Evolutionary conservation across 2,329 filamentous ascomycete genomes (phyloP).

Genomic region (Periglandula ipomoeae): DNA sequence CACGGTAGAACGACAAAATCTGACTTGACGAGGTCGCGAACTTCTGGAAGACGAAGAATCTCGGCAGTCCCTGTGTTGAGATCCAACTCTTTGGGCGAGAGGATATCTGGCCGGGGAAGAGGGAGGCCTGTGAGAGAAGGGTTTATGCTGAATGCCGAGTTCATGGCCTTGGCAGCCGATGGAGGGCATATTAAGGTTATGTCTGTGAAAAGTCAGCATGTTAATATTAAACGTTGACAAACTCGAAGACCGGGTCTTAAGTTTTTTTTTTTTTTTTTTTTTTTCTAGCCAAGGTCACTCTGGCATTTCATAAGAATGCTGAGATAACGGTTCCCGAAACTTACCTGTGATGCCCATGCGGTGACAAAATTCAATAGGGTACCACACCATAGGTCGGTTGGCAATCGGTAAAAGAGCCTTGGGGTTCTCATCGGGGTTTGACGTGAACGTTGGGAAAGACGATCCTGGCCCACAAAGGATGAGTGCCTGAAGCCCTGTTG

Average conservation of each 20-base stretch:
- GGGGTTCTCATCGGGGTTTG: constrained; percentile 69
- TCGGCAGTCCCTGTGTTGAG: constrained; percentile 85
- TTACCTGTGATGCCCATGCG: constrained; percentile 67
- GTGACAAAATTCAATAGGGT: constrained; percentile 77
- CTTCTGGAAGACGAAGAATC: constrained; percentile 74
- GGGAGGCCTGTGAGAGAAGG: constrained; percentile 68
- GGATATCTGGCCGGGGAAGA: constrained; percentile 61
- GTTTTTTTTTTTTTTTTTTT: no score
- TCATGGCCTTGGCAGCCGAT: constrained; percentile 57
- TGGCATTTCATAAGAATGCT: no score
- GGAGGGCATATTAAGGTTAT: constrained; percentile 56
- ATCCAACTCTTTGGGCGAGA: constrained; percentile 67
- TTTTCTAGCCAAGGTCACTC: no score
- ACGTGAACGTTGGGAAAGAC: constrained; percentile 74
- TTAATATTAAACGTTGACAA: no score
- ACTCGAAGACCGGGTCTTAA: not conserved
- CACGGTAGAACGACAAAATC: constrained; percentile 91
- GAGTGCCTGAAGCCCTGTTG: constrained; percentile 71
- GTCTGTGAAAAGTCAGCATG: constrained; percentile 28
- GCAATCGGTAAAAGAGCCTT: constrained; percentile 77
- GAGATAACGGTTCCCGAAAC: no score
- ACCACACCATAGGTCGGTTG: constrained; percentile 85
- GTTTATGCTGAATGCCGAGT: constrained; percentile 64
- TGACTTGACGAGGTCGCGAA: constrained; percentile 66
- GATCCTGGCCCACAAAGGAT: constrained; percentile 77